Evolutionary conservation across 1,139 yeast genomes (phyloP).

Genomic region (Arxiozyma slooffiae): DNA sequence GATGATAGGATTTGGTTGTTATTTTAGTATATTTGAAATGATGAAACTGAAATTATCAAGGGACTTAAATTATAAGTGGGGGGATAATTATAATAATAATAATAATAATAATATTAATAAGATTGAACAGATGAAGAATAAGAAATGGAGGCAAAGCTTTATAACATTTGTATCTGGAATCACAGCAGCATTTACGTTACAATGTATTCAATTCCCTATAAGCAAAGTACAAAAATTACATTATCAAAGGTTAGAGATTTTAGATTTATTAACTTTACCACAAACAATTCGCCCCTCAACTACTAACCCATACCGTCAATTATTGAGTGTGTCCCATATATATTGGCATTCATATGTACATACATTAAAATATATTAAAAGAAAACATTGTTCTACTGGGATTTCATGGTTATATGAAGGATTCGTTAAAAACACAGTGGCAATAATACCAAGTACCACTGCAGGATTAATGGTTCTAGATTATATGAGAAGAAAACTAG

Average conservation of each 20-base stretch:
- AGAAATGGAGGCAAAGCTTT: slow-evolving; percentile 55
- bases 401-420: slow-evolving; percentile 68
- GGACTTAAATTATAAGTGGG: background rate
- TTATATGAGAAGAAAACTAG: slow-evolving; percentile 45
- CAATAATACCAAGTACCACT: slow-evolving; percentile 80
- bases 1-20: slow-evolving; percentile 75
- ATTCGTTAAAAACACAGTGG: slow-evolving; percentile 57
- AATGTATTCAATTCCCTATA: slow-evolving; percentile 75
- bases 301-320: slow-evolving; percentile 5
- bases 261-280: slow-evolving; percentile 39
- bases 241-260: slow-evolving; percentile 65
- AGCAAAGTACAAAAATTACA: slow-evolving; percentile 73
- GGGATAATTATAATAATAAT: slow-evolving; percentile 35
- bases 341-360: slow-evolving; percentile 64
- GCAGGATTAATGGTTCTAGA: slow-evolving; percentile 79
- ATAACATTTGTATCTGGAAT: slow-evolving; percentile 74
- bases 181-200: slow-evolving; percentile 67
- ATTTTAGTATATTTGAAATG: slow-evolving; percentile 77
- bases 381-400: slow-evolving; percentile 43
- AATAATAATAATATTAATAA: slow-evolving; percentile 16
- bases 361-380: slow-evolving; percentile 51
- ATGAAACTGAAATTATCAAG: slow-evolving; percentile 36
- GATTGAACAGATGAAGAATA: slow-evolving; percentile 17
- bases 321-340: slow-evolving; percentile 17
- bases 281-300: background rate